A percentile compares a stretch with the other conserved stretches of the same genome.
These are phyloP conservation scores for Acanthochlamys bracteata DNA, from an alignment of 106 monocot species.

Conservation along the genomic window DNA sequence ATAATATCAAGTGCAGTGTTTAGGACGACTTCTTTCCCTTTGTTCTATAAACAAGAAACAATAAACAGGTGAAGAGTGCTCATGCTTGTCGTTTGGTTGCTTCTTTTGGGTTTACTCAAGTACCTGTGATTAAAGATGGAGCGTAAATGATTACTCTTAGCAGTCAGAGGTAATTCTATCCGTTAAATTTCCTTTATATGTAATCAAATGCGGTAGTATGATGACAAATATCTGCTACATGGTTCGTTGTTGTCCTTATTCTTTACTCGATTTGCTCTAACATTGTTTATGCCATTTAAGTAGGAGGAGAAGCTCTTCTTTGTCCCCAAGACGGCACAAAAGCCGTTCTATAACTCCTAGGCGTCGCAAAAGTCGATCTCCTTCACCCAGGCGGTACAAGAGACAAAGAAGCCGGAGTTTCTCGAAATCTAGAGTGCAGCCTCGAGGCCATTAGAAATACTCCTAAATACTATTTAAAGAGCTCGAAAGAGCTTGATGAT, in stretches of 20 bases:
- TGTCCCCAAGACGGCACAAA: constrained; percentile 51
- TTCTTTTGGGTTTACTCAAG: constrained; percentile 24
- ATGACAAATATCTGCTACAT: constrained; percentile 2
- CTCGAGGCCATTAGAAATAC: too few relatives aligned
- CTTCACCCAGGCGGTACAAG: constrained; percentile 39
- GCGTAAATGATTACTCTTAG: constrained; percentile 42
- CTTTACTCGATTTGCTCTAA: constrained; percentile 2
- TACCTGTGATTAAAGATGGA: constrained; percentile 46
- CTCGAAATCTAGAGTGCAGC: constrained; percentile 34
- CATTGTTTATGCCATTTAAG: constrained; percentile 1
- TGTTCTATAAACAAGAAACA: constrained; percentile 3
- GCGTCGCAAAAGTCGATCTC: constrained; percentile 48
- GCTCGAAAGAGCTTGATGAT: too few relatives aligned
- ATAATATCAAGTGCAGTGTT: neutral
- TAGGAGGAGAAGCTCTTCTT: constrained; percentile 78
- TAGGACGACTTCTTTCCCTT: neutral
- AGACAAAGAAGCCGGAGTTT: constrained; percentile 40
- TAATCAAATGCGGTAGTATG: neutral
- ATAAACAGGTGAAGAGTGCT: constrained; percentile 18
- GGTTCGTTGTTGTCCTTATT: neutral
- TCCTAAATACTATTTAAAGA: too few relatives aligned
- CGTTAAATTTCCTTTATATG: constrained; percentile 4
- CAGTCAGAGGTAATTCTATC: constrained; percentile 41
- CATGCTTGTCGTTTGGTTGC: constrained; percentile 21
- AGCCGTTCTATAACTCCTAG: constrained; percentile 74